Conservation (phyloP, 495 filamentous ascomycete genomes). For the Neurospora sp. region DNA sequence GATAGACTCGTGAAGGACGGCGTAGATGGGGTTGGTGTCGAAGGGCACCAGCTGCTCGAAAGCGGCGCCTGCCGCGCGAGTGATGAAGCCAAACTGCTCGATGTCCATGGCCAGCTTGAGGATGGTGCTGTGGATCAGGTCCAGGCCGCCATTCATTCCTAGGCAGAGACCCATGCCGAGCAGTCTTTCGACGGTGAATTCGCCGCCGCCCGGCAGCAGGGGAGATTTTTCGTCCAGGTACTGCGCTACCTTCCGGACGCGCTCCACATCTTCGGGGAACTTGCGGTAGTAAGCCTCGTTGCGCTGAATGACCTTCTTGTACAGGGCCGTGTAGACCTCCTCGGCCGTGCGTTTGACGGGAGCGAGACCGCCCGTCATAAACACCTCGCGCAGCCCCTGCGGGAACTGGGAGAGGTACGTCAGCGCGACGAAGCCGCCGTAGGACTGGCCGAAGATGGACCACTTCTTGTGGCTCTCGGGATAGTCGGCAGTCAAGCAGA, state of each 20-base stretch:
- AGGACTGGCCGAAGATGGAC: conserved; percentile 79
- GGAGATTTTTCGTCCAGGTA: conserved; percentile 49
- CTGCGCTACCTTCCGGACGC: conserved; percentile 54
- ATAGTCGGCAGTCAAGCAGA: conserved; percentile 58
- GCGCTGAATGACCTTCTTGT: conserved; percentile 46
- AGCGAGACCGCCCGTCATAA: conserved; percentile 72
- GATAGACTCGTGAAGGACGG: conserved; percentile 73
- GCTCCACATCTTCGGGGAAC: conserved; percentile 70
- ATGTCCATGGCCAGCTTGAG: conserved; percentile 59
- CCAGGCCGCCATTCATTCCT: conserved; percentile 66
- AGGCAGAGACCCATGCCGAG: conserved; percentile 66
- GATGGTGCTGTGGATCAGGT: conserved; percentile 60
- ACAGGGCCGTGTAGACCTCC: conserved; percentile 65
- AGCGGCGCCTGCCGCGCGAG: conserved; percentile 52
- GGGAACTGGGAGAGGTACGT: conserved; percentile 77
- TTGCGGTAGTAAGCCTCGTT: conserved; percentile 77
- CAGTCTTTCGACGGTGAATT: conserved; percentile 58
- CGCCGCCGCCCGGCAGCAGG: conserved; percentile 53
- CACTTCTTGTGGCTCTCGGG: conserved; percentile 67
- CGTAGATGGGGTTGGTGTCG: conserved; percentile 72
- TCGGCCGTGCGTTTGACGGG: conserved; percentile 62
- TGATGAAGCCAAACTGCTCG: conserved; percentile 59
- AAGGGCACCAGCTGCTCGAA: conserved; percentile 58
- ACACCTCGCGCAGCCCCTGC: conserved; percentile 69
- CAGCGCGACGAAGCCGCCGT: conserved; percentile 76